These are phyloP conservation scores for Juncus effusus DNA, from an alignment of 176 grass and related monocot species.

Conservation along the genomic window DNA sequence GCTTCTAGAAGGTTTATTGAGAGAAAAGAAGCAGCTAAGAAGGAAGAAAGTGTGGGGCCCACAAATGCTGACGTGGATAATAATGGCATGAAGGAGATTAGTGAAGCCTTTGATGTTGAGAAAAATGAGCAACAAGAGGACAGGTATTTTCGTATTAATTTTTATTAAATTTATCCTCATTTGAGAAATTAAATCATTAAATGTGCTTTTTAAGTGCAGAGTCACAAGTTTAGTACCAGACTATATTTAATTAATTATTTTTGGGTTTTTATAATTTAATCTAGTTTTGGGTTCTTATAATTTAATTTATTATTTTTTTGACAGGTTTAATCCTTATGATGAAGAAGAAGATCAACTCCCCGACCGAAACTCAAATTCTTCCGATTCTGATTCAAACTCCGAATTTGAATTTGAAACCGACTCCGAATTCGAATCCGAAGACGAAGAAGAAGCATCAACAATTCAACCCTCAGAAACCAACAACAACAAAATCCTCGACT, in stretches of 20 bases:
- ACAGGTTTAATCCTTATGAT: neutral
- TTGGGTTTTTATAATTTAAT: too few species aligned
- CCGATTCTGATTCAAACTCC: conserved; percentile 51
- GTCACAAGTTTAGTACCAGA: too few species aligned
- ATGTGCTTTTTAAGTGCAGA: too few species aligned
- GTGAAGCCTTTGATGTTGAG: conserved; percentile 88
- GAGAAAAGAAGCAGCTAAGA: conserved; percentile 37
- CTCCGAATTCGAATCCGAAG: conserved; percentile 50
- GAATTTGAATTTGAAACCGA: conserved; percentile 62
- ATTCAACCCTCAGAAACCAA: conserved; percentile 40
- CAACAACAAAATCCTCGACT: conserved; percentile 45
- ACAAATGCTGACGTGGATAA: conserved; percentile 42
- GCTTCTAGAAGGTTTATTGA: conserved; percentile 36
- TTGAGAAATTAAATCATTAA: too few species aligned
- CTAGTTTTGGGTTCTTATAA: too few species aligned
- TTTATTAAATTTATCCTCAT: too few species aligned
- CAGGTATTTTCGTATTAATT: conserved; percentile 31
- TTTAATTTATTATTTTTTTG: too few species aligned
- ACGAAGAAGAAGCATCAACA: conserved; percentile 39
- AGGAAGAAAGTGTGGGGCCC: conserved; percentile 11
- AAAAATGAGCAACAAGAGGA: conserved; percentile 41
- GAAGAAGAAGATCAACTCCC: conserved; percentile 47
- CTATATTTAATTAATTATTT: too few species aligned
- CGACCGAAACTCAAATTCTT: conserved; percentile 48
- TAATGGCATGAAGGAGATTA: conserved; percentile 55